A percentile compares a stretch with the other conserved stretches of the same genome.
These are phyloP conservation scores for Termitomyces sp. DNA, from an alignment of 768 basidiomycete genomes.

Conservation along the genomic window DNA sequence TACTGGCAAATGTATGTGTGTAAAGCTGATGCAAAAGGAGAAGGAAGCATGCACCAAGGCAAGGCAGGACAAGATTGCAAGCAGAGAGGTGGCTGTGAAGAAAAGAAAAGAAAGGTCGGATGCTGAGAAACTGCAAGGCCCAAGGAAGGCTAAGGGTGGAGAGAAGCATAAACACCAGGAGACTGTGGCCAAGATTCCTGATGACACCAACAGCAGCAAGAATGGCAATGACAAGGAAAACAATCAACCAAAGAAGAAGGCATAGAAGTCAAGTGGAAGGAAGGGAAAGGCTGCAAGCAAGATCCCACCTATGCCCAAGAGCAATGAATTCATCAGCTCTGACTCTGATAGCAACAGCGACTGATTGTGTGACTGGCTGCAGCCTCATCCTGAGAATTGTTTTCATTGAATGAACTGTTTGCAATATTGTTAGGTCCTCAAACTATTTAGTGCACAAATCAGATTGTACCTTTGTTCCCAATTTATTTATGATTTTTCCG, in stretches of 20 bases:
- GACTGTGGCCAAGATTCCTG: neutral
- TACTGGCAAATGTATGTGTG: too few relatives aligned
- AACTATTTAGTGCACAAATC: too few relatives aligned
- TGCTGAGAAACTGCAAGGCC: neutral
- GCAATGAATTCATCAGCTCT: too few relatives aligned
- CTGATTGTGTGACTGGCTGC: too few relatives aligned
- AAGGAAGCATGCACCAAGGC: neutral
- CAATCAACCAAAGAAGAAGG: too few relatives aligned
- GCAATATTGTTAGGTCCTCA: too few relatives aligned
- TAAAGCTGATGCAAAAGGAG: neutral
- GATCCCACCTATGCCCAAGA: neutral
- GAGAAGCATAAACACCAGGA: neutral
- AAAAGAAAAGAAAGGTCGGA: neutral
- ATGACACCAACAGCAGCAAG: neutral
- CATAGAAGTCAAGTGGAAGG: neutral
- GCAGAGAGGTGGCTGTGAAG: neutral
- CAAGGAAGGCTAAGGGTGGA: neutral
- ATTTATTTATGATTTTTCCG: too few relatives aligned
- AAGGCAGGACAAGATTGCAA: neutral
- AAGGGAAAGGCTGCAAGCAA: neutral
- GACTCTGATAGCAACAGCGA: too few relatives aligned
- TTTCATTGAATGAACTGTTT: too few relatives aligned
- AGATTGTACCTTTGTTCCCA: too few relatives aligned
- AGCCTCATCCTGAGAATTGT: too few relatives aligned
- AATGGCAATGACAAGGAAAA: neutral